These are phyloP conservation scores for Lophiostoma macrostomum DNA, from an alignment of 495 filamentous ascomycete genomes.

Conservation along the genomic window DNA sequence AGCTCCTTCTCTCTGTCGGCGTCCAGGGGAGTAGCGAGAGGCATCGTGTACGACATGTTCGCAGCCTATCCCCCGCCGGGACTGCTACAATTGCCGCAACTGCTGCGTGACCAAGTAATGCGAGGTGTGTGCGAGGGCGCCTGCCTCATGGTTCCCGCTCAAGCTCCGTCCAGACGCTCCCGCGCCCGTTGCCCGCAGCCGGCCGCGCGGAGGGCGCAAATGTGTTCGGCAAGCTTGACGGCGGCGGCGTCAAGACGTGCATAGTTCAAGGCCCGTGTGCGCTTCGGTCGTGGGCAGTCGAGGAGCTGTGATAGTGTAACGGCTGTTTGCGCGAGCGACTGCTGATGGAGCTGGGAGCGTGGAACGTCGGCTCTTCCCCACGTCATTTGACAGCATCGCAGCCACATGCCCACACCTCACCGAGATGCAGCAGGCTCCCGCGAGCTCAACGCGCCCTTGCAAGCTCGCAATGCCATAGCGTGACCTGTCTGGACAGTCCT, in stretches of 20 bases:
- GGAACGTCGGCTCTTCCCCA: slow-evolving; percentile 15
- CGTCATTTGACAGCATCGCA: slow-evolving; percentile 9
- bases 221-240: not conserved
- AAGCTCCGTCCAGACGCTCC: not conserved
- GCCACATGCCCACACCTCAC: not conserved
- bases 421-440: no score
- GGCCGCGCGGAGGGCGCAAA: slow-evolving; percentile 1
- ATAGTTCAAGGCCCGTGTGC: slow-evolving; percentile 1
- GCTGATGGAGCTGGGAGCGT: no score
- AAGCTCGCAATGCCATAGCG: no score
- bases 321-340: no score
- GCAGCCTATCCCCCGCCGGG: not conserved
- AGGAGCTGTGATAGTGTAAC: no score
- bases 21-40: not conserved
- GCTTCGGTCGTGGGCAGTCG: not conserved
- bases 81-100: no score
- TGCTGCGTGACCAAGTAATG: slow-evolving; percentile 4
- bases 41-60: slow-evolving; percentile 15
- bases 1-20: slow-evolving; percentile 18
- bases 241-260: not conserved
- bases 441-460: no score
- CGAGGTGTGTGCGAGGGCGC: not conserved
- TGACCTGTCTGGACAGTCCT: no score
- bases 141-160: slow-evolving; percentile 17
- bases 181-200: slow-evolving; percentile 4